Evolutionary conservation across 2,329 filamentous ascomycete species (phyloP).

Genomic region (Zymoseptoria passerinii): DNA sequence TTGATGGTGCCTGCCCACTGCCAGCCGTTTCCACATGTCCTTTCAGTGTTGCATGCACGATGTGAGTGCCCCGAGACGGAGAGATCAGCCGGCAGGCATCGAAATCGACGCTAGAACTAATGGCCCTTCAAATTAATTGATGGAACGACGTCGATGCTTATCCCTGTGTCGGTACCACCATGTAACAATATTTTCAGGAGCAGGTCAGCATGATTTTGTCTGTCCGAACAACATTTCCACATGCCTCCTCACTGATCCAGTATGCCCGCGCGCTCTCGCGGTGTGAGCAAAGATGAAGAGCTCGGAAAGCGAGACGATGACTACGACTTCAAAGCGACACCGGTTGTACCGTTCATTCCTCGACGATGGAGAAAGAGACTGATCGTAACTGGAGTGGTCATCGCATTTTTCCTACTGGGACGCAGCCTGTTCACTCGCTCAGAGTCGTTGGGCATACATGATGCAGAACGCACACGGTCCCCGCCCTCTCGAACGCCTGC

Average conservation of each 20-base stretch:
- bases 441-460: slow-evolving; percentile 46
- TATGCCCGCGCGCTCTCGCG: slow-evolving; percentile 12
- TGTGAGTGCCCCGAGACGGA: neutral
- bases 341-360: slow-evolving; percentile 21
- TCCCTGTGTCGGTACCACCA: neutral
- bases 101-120: neutral
- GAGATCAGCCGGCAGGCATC: neutral
- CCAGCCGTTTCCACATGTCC: slow-evolving; percentile 13
- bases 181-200: neutral
- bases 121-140: neutral
- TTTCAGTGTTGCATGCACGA: neutral
- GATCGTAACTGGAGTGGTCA: slow-evolving; percentile 10
- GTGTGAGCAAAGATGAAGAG: slow-evolving; percentile 47
- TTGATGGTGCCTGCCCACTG: slow-evolving; percentile 6
- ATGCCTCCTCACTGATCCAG: neutral
- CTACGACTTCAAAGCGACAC: slow-evolving; percentile 28
- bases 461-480: neutral
- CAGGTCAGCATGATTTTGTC: neutral
- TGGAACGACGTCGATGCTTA: neutral
- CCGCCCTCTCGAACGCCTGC: slow-evolving; percentile 15
- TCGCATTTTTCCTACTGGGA: neutral
- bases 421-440: slow-evolving; percentile 37
- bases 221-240: neutral
- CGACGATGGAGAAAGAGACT: slow-evolving; percentile 44
- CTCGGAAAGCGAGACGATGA: slow-evolving; percentile 59